phyloP scores from a whole-genome alignment of 345 rosid species.

The Zanthoxylum bungeanum region DNA sequence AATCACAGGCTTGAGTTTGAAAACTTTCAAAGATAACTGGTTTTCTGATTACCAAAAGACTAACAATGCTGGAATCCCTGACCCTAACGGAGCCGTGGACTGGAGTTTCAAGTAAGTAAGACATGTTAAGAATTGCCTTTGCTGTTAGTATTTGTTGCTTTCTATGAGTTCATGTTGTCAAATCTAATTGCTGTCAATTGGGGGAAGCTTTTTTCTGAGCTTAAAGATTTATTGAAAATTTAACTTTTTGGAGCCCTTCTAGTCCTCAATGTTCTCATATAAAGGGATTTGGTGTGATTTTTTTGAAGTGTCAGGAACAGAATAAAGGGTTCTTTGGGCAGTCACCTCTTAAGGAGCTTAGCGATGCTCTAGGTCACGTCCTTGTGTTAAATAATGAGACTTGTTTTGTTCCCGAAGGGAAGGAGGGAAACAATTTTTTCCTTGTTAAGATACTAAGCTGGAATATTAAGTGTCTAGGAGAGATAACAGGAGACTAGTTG shows the following conservation, averaged over 20 bases:
- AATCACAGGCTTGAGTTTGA: conserved; percentile 75
- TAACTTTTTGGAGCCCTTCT: neutral
- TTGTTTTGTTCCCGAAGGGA: neutral
- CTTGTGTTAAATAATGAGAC: neutral
- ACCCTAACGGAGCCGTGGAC: conserved; percentile 56
- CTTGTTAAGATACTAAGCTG: neutral
- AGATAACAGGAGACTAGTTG: neutral
- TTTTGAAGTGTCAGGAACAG: neutral
- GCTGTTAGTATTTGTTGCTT: conserved; percentile 7
- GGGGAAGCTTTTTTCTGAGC: neutral
- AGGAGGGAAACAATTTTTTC: neutral
- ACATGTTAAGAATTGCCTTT: conserved; percentile 21
- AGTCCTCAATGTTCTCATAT: neutral
- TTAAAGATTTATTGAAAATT: neutral
- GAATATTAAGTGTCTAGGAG: neutral
- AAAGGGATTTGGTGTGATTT: neutral
- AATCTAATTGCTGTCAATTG: neutral
- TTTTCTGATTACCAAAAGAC: conserved; percentile 82
- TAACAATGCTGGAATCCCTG: conserved; percentile 95
- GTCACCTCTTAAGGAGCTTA: neutral
- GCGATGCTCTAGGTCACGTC: neutral
- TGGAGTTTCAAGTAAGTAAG: conserved; percentile 98
- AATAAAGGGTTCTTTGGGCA: neutral
- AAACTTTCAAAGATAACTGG: conserved; percentile 92
- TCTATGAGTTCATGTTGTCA: conserved; percentile 8